A percentile compares a stretch with the other conserved stretches of the same genome.
These are phyloP conservation scores for Cordyceps cicadae DNA, from an alignment of 2,329 filamentous ascomycete genomes.

Conservation along the genomic window DNA sequence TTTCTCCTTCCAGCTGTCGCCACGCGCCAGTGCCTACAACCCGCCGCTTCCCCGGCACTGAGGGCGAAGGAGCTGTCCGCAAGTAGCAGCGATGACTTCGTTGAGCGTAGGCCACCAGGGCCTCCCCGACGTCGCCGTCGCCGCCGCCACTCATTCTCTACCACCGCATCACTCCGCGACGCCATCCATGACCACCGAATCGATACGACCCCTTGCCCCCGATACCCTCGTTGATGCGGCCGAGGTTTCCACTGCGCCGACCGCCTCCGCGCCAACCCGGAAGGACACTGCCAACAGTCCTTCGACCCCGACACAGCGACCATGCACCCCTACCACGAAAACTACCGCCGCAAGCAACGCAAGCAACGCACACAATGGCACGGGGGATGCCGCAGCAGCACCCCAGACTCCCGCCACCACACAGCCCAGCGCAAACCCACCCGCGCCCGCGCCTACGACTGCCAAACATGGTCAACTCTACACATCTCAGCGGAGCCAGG, in stretches of 20 bases:
- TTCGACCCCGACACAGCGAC: background rate
- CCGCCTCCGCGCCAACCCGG: background rate
- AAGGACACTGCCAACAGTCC: background rate
- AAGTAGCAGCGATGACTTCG: slow-evolving; percentile 53
- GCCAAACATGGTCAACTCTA: slow-evolving; percentile 9
- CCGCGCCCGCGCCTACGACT: background rate
- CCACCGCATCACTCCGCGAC: slow-evolving; percentile 15
- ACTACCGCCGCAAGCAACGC: background rate
- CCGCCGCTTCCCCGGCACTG: slow-evolving; percentile 15
- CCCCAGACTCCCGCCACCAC: background rate
- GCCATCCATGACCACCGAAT: slow-evolving; percentile 11
- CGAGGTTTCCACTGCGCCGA: background rate
- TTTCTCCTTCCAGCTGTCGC: background rate
- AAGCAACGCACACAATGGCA: background rate
- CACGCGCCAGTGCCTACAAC: background rate
- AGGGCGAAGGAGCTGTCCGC: slow-evolving; percentile 49
- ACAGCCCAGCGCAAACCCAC: background rate
- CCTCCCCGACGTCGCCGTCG: slow-evolving; percentile 10
- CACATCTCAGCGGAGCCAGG: slow-evolving; percentile 12
- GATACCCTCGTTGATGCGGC: slow-evolving; percentile 3
- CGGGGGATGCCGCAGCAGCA: background rate
- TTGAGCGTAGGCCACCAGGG: slow-evolving; percentile 31
- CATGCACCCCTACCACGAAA: background rate
- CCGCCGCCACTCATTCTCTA: slow-evolving; percentile 5
- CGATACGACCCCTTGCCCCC: slow-evolving; percentile 11